Evolutionary conservation across 1,284 basidiomycete genomes (phyloP), one percentile per base, ranked within the genome.

Genomic region (Ganoderma meredithae): DNA sequence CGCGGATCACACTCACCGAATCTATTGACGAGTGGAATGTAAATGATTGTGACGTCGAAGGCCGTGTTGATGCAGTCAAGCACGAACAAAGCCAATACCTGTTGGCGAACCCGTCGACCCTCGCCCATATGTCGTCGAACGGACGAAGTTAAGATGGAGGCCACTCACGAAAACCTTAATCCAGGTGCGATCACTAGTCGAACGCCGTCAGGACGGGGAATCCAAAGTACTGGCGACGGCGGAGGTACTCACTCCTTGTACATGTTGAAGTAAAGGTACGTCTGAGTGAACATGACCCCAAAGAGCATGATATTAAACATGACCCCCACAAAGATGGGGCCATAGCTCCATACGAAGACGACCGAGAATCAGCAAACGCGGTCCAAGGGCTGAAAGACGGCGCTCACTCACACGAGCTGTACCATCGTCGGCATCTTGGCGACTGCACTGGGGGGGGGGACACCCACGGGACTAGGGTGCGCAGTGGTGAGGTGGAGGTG

Each of bases 321-420:
- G 60, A 82, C 78, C 31, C 82, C 82, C 64, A 80, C 71, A 67
- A 83, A 79, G 70, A 82, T 79, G 13, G 82, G 81, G 41, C 82
- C 82, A 67, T 80, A 76, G 43, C 82, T 83, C 8, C 19, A 19
- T 10, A 62, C 31, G 44, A 10, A 15, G 0, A 31, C 5, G 27
- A 17, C 0, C 27, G 8, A 49, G 19, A 31, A 31, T 53, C 27
- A 31, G 13, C n/a, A 49, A 17, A 22, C 47, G n/a, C 47, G 3
- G 8, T n/a, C n/a, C 22, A 25, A 49, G 47, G 4, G n/a, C 47
- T 3, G 47, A 22, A 12, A 12, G 17, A 9, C 9, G 2, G 22
- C 1, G 22, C 12, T 25, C 27, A 53, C 52, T 27, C 25, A 53
- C 52, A 53, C 27, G 27, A 31, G 13, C 9, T 53, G 52, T 31